phyloP scores from a whole-genome alignment of 495 filamentous ascomycete genomes.

The Lichina pygmaea region DNA sequence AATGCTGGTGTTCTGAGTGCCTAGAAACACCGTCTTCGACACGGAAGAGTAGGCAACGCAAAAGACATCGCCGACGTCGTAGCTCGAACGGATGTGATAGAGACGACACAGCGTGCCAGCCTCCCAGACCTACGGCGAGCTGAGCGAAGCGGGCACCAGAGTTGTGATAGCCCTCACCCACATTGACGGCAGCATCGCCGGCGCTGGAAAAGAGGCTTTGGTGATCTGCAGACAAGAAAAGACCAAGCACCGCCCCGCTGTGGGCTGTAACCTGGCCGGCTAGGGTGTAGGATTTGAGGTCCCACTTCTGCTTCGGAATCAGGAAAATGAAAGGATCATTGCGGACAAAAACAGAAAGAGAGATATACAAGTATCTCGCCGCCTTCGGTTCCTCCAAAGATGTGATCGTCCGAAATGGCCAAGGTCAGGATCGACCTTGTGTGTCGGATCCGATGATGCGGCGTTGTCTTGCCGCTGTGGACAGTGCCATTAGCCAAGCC shows the following conservation, averaged over 20 bases:
- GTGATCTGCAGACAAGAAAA: slow-evolving; percentile 49
- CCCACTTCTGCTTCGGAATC: slow-evolving; percentile 32
- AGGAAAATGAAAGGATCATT: too few relatives aligned
- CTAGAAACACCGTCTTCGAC: slow-evolving; percentile 64
- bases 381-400: slow-evolving; percentile 78
- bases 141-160: background rate
- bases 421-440: slow-evolving; percentile 47
- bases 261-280: slow-evolving; percentile 57
- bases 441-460: slow-evolving; percentile 43
- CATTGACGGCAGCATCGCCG: slow-evolving; percentile 79
- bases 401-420: slow-evolving; percentile 28
- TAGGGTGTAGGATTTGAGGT: slow-evolving; percentile 58
- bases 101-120: slow-evolving; percentile 33
- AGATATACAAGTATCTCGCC: slow-evolving; percentile 56
- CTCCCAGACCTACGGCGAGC: slow-evolving; percentile 33
- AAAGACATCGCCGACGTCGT: slow-evolving; percentile 91
- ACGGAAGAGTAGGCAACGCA: slow-evolving; percentile 61
- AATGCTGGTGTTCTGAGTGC: slow-evolving; percentile 83
- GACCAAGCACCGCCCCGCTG: slow-evolving; percentile 63
- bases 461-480: slow-evolving; percentile 15
- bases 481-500: too few relatives aligned
- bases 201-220: slow-evolving; percentile 73
- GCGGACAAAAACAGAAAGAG: background rate
- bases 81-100: slow-evolving; percentile 77
- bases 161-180: slow-evolving; percentile 9